Evolutionary conservation across 148 eudicot genomes (phyloP).

Genomic region (Heliosperma pusillum): DNA sequence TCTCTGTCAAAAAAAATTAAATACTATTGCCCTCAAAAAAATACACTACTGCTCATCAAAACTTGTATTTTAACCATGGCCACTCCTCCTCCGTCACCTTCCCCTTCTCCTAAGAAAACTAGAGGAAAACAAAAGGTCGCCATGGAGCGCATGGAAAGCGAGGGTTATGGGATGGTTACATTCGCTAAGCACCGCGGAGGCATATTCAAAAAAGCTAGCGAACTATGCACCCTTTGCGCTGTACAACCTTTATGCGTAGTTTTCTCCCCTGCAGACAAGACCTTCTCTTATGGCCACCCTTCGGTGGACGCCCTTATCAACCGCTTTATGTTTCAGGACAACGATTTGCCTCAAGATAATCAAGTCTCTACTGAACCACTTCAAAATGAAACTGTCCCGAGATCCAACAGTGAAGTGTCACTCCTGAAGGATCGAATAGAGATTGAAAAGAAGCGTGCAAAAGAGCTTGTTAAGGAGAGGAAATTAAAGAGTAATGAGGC

Average conservation of each 20-base stretch:
- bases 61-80: conserved; percentile 8
- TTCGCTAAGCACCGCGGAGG: conserved; percentile 27
- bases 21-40: too few species aligned
- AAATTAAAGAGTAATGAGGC: conserved; percentile 9
- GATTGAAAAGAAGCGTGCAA: conserved; percentile 22
- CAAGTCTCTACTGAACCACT: neutral
- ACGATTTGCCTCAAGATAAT: neutral
- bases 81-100: too few species aligned
- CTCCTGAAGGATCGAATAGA: conserved; percentile 19
- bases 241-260: conserved; percentile 8
- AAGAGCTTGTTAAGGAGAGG: conserved; percentile 20
- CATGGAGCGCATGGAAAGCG: conserved; percentile 16
- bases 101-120: neutral
- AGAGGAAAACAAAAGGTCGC: conserved; percentile 25
- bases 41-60: neutral
- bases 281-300: conserved; percentile 29
- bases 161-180: conserved; percentile 24
- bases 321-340: conserved; percentile 9
- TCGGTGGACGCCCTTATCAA: conserved; percentile 16
- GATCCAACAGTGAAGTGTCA: conserved; percentile 20
- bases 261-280: conserved; percentile 26
- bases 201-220: conserved; percentile 30
- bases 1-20: too few species aligned
- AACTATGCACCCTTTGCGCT: conserved; percentile 26
- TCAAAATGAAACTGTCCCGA: neutral